Percentiles rank a stretch among this genome's conserved stretches.
Evolutionary conservation across 2,329 filamentous ascomycete genomes (phyloP).

Genomic region (Fusarium sp.): DNA sequence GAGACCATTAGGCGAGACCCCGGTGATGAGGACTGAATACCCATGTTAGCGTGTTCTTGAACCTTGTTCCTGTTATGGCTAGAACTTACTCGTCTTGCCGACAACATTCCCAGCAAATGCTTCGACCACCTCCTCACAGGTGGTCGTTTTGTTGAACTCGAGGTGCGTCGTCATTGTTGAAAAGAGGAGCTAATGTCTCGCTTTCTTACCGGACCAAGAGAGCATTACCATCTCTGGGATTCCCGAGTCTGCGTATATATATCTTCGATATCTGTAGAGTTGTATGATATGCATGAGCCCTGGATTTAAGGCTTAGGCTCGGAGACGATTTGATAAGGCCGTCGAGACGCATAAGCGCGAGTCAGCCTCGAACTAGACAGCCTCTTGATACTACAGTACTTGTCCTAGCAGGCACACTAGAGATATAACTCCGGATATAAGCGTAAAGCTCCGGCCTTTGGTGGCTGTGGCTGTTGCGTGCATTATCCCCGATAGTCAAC

Average conservation of each 20-base stretch:
- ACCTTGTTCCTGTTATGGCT: fast-evolving
- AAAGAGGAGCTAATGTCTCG: neutral
- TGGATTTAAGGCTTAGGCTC: neutral
- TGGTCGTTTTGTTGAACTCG: neutral
- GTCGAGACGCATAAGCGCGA: neutral
- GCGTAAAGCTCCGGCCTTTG: neutral
- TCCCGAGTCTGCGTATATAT: neutral
- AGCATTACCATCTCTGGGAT: neutral
- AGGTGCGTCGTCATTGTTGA: neutral
- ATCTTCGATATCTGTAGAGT: neutral
- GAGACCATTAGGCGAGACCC: neutral
- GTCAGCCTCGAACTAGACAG: neutral
- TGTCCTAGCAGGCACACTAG: neutral
- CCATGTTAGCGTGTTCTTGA: neutral
- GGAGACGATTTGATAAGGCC: neutral
- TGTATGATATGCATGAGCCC: neutral
- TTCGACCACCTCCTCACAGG: neutral
- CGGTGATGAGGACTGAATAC: neutral
- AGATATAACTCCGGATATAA: neutral
- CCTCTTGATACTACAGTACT: neutral
- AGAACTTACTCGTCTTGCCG: neutral
- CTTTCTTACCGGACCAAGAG: neutral
- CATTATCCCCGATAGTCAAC: neutral
- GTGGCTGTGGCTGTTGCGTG: neutral
- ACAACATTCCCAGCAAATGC: neutral